Conservation (phyloP, 176 grass and related monocot species). For the Cocos nucifera region DNA sequence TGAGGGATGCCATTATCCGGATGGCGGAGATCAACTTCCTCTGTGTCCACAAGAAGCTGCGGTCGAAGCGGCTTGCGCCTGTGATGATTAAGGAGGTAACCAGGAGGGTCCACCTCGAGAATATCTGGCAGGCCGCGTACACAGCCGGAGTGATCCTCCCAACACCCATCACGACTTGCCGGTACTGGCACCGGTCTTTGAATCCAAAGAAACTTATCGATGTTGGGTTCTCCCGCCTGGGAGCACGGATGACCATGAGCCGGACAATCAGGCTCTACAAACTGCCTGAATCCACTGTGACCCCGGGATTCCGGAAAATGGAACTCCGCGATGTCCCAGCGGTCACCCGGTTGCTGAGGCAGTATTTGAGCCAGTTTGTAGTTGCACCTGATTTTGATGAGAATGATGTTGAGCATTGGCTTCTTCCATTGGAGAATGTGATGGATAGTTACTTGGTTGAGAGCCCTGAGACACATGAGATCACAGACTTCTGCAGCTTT, state of each 20-base stretch:
- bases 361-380: slow-evolving; percentile 54
- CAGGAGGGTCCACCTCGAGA: slow-evolving; percentile 84
- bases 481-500: slow-evolving; percentile 98
- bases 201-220: slow-evolving; percentile 98
- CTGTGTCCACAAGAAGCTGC: slow-evolving; percentile 99
- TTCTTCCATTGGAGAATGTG: slow-evolving; percentile 73
- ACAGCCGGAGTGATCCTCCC: slow-evolving; percentile 89
- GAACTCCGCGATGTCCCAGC: slow-evolving; percentile 81
- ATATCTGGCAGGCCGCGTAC: slow-evolving; percentile 98
- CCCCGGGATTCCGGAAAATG: slow-evolving; percentile 86
- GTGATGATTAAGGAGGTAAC: slow-evolving; percentile 99
- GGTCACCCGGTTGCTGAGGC: slow-evolving; percentile 67
- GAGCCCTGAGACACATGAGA: slow-evolving; percentile 87
- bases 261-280: slow-evolving; percentile 89
- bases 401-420: slow-evolving; percentile 95
- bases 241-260: slow-evolving; percentile 97
- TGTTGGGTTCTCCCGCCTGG: slow-evolving; percentile 82
- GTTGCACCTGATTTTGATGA: slow-evolving; percentile 93
- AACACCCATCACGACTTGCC: slow-evolving; percentile 88
- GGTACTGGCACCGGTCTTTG: slow-evolving; percentile 90
- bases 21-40: slow-evolving; percentile 99
- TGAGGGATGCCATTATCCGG: slow-evolving; percentile 52
- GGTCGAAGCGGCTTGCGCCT: slow-evolving; percentile 94
- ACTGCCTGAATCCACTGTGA: slow-evolving; percentile 66
- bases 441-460: slow-evolving; percentile 94